Evolutionary conservation across 352 stramenopile genomes (phyloP).

Genomic region (Globisporangium radiosum): DNA sequence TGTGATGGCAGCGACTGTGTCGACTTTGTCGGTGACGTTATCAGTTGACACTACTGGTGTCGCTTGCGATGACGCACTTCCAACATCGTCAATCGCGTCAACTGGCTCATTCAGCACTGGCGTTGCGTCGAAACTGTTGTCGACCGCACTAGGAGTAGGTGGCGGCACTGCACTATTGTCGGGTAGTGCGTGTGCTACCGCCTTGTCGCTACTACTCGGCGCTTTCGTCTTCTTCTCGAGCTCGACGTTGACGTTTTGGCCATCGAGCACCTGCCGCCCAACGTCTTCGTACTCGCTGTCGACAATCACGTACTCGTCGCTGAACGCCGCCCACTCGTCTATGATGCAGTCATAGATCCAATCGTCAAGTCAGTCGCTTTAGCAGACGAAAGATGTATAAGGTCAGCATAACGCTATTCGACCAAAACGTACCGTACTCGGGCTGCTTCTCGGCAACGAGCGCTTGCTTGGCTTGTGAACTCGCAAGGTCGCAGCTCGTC

Average conservation of each 20-base stretch:
- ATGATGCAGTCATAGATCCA: not conserved
- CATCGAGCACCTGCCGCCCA: conserved; percentile 58
- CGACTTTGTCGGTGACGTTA: no score
- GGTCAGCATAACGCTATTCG: not conserved
- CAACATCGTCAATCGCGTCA: no score
- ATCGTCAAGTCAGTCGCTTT: conserved; percentile 1
- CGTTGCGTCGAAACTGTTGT: no score
- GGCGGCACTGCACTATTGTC: not conserved
- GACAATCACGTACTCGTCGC: conserved; percentile 79
- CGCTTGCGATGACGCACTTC: no score
- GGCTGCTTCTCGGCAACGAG: conserved; percentile 60
- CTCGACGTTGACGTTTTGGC: conserved; percentile 38
- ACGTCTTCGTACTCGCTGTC: conserved; percentile 80
- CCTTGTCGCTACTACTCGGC: no score
- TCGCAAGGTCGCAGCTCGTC: conserved; percentile 25
- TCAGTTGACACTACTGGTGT: no score
- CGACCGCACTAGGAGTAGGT: not conserved
- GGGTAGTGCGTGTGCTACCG: no score
- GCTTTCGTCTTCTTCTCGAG: conserved; percentile 14
- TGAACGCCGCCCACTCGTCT: conserved; percentile 69
- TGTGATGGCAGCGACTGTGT: no score
- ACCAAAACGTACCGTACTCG: conserved; percentile 39
- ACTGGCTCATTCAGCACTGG: no score
- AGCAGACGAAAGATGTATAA: not conserved
- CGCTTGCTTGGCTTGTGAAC: conserved; percentile 43